These are phyloP conservation scores for Anethum foeniculum DNA, from an alignment of 140 eudicot species.

Conservation along the genomic window DNA sequence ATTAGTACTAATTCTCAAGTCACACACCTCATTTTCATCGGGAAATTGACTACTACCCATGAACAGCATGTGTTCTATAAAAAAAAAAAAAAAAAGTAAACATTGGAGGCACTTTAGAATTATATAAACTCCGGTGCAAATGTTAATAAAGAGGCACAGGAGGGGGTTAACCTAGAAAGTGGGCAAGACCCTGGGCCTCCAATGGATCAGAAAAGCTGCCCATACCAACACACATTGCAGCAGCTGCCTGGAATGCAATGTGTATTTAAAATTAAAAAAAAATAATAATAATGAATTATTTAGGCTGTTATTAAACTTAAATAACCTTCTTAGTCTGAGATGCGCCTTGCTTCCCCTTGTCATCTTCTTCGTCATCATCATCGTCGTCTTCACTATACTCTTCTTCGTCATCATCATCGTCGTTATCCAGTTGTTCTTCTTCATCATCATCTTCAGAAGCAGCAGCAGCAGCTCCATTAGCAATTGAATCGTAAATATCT, in stretches of 20 bases:
- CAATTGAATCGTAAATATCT: conserved; percentile 41
- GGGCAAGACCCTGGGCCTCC: conserved; percentile 98
- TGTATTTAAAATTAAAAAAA: neutral
- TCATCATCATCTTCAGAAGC: conserved; percentile 28
- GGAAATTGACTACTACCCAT: conserved; percentile 97
- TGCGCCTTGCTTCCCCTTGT: conserved; percentile 35
- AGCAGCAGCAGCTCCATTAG: neutral
- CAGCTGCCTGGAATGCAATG: conserved; percentile 60
- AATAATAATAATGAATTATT: neutral
- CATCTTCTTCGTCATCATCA: conserved; percentile 19
- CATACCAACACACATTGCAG: conserved; percentile 96
- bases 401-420: conserved; percentile 25
- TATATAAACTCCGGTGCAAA: neutral
- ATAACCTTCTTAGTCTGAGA: conserved; percentile 66
- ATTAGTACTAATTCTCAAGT: neutral
- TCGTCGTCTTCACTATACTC: conserved; percentile 30
- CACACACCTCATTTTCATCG: conserved; percentile 90
- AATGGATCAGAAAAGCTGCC: conserved; percentile 90
- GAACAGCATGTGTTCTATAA: conserved; percentile 98
- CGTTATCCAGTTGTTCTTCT: conserved; percentile 23
- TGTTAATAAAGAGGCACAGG: neutral
- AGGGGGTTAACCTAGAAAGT: conserved; percentile 61
- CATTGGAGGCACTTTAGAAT: neutral
- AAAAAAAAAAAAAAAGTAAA: conserved; percentile 13
- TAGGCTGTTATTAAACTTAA: neutral